Base-by-base conservation (phyloP, 305 asterid species). In the Fraxinus albicans region DNA sequence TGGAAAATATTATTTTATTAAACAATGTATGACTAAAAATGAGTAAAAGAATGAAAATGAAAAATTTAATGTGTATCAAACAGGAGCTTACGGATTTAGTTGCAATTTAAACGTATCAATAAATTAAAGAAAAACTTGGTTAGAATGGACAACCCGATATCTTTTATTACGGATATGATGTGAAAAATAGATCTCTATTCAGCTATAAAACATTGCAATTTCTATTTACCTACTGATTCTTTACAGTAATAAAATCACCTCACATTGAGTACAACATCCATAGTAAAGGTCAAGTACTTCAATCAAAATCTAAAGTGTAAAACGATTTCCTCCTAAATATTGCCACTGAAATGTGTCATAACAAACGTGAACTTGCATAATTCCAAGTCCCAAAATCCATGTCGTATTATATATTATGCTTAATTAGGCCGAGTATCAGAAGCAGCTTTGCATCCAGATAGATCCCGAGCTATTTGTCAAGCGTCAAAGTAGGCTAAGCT, bases 201-300 rank as follows among this genome's bases (percentile, higher is more conserved):
- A 78, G 69, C 85, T 81, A 85, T 72, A 78, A 80, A 76, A 78
- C 38, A 77, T 63, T 74, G 79, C 80, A 85, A 81, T 70, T 78
- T 83, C 82, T 73, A 55, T 83, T 29, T 77, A 84, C 88, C 83
- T 83, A 84, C 65, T 27, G 1, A 82, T 86, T 86, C 84, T 90
- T 88, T 90, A 89, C 92, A 87, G 85, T 76, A 81, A 84, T 81
- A 87, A 80, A 83, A 82, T 73, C 60, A 70, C 47, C 76, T 3
- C 55, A 79, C 33, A 73, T 81, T 82, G 80, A 33, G 87, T 65
- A 69, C 44, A 80, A 79, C 31, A 13, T 76, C 81, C 58, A 65
- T 10, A 6, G 2, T 44, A 60, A 50, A 35, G 73, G 77, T 50
- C 77, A 13, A 40, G 60, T 79, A 50, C 79, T 81, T 77, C 42